Conservation (phyloP, 2,329 filamentous ascomycete genomes). For the Hawksworthiomyces lignivorus region DNA sequence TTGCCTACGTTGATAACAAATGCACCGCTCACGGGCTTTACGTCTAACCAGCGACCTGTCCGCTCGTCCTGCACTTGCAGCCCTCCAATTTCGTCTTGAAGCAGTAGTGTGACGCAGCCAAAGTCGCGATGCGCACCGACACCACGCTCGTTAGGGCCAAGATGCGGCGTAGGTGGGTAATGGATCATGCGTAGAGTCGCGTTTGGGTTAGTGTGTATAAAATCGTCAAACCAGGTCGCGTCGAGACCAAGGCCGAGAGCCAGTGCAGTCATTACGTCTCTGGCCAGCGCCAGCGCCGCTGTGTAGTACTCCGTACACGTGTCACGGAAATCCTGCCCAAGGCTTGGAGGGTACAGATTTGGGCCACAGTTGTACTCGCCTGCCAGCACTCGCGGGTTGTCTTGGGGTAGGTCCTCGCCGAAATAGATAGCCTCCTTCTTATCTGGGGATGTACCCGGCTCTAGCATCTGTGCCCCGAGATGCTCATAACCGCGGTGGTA, state of each 20-base stretch:
- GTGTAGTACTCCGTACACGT: slow-evolving; percentile 32
- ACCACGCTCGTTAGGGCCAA: slow-evolving; percentile 1
- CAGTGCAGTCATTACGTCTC: slow-evolving; percentile 32
- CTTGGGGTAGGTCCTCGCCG: background rate
- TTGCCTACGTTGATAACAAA: slow-evolving; percentile 46
- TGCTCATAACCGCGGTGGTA: slow-evolving; percentile 41
- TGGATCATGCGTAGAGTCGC: slow-evolving; percentile 39
- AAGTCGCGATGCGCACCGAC: slow-evolving; percentile 46
- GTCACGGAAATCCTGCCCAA: slow-evolving; percentile 25
- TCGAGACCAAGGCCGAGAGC: slow-evolving; percentile 32
- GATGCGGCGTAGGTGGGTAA: slow-evolving; percentile 34
- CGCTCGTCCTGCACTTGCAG: slow-evolving; percentile 26
- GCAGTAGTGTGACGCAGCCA: slow-evolving; percentile 44
- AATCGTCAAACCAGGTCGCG: slow-evolving; percentile 32
- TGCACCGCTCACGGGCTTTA: slow-evolving; percentile 34
- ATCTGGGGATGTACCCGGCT: slow-evolving; percentile 35
- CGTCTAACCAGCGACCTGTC: slow-evolving; percentile 35
- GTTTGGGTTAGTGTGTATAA: slow-evolving; percentile 32
- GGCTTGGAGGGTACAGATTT: background rate
- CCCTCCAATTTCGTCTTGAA: slow-evolving; percentile 41
- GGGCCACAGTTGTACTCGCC: slow-evolving; percentile 6
- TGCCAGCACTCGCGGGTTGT: background rate
- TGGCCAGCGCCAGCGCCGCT: slow-evolving; percentile 26
- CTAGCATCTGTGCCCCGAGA: slow-evolving; percentile 35
- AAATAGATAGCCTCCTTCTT: slow-evolving; percentile 32